Evolutionary conservation across 306 rosid genomes (phyloP), one percentile per base, ranked within the genome.

Genomic region (Calophaca sinica): DNA sequence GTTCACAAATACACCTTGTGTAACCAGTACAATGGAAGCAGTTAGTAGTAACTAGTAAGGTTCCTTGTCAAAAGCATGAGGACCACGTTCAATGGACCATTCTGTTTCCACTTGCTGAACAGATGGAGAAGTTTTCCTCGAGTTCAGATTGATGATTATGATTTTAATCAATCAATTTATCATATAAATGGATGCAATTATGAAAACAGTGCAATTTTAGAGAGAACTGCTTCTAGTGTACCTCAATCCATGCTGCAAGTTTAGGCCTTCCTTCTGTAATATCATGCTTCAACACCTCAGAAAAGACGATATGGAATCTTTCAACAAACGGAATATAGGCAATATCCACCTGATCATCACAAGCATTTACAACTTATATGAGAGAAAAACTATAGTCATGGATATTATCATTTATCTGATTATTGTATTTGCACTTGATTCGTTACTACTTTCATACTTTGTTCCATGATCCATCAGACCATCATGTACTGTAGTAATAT

Each of bases 241-340:
- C 98, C 96, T 90, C 89, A 32, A 86, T 72, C 94, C 94, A 93
- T 66, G 85, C 73, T 8, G 84, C 82, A 67, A 93, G 87, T 62
- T 88, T 90, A n/a, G 98, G 91, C 82, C 96, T 88, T 81, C 98
- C 90, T 62, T 79, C 86, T 3, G 90, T 77, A 50, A 90, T 86
- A 64, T 93, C 90, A 70, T 82, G 74, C 57, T 89, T 89, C 79
- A 62, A 78, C 57, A 61, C 79, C 61, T 76, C 96, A 3, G 81
- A 68, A 38, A 90, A 86, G 79, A 80, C 86, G 42, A 65, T 2
- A 12, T 86, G 94, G 79, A 86, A 90, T 73, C 89, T 86, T 68
- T 93, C 98, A 80, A 90, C 65, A 53, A 88, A 86, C 7, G 98
- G 87, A 65, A 83, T 51, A 58, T 83, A 93, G 68, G 90, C 94